Percentiles rank a stretch among this genome's conserved stretches.
Evolutionary conservation across 805 yeast species (phyloP).

Genomic region (Metschnikowia cerradonensis): DNA sequence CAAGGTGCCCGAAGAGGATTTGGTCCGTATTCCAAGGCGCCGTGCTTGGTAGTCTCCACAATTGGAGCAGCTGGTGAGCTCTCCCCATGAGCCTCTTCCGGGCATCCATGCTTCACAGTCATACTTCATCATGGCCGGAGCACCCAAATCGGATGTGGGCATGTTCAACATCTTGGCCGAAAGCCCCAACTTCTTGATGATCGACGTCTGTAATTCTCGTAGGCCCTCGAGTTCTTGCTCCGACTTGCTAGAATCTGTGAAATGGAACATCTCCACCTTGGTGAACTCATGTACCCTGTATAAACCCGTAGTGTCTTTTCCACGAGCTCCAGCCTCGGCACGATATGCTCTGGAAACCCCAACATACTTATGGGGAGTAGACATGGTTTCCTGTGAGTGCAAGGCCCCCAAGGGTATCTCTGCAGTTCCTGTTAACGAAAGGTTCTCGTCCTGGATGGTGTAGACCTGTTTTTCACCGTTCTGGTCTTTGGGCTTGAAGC

Average conservation of each 20-base stretch:
- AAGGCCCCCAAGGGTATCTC: constrained; percentile 90
- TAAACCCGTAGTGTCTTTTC: constrained; percentile 85
- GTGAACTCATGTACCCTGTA: constrained; percentile 96
- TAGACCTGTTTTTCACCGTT: constrained; percentile 85
- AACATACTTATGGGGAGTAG: constrained; percentile 53
- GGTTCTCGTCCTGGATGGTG: constrained; percentile 47
- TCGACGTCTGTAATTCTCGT: constrained; percentile 57
- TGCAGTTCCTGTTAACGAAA: constrained; percentile 88
- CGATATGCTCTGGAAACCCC: constrained; percentile 86
- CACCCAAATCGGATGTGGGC: constrained; percentile 89
- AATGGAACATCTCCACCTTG: constrained; percentile 83
- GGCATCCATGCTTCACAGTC: constrained; percentile 99
- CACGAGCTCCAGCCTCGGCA: constrained; percentile 97
- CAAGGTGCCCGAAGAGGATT: constrained; percentile 29
- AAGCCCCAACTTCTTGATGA: constrained; percentile 66
- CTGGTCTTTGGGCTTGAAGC: constrained; percentile 88
- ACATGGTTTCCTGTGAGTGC: constrained; percentile 50
- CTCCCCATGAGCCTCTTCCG: constrained; percentile 91
- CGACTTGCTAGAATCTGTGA: constrained; percentile 54
- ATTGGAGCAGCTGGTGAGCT: constrained; percentile 84
- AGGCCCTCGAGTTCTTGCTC: constrained; percentile 54
- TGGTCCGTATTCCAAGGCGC: constrained; percentile 66
- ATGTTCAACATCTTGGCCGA: constrained; percentile 78
- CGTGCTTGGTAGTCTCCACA: constrained; percentile 90
- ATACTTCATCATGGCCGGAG: constrained; percentile 87